Base-by-base conservation (phyloP, 495 filamentous ascomycete genomes). In the Penicillium canescens region DNA sequence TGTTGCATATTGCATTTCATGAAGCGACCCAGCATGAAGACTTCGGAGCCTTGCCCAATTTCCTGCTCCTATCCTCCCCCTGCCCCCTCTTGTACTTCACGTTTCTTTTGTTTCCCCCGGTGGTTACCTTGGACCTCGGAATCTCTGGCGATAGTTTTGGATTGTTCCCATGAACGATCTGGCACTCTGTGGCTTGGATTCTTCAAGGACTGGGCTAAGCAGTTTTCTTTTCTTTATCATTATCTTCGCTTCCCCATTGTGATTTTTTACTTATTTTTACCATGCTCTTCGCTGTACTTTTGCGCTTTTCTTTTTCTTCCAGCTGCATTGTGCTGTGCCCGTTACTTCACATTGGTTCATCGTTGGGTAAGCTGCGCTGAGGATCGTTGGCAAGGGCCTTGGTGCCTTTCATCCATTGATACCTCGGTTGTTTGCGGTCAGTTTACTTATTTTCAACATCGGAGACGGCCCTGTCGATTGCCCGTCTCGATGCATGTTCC, bases 251-350 rank as follows among this genome's bases (percentile, higher is more conserved):
- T 51, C 49, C 26, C 24, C 54, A 57, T 44, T 69, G 67, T 69
- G 59, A 65, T 70, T 64, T 64, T 54, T 16, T 43, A 57, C 35
- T 56, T 65, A 58, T 58, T 55, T 52, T 55, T 50, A 40, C 37
- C 44, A 31, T 34, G 21, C 40, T 47, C 31, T 23, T 11, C 36
- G 33, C 28, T 55, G 43, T 44, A 48, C 35, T 55, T 57, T 40
- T 49, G 18, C 42, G 41, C 41, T 34, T 26, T 60, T 47, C 40
- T 62, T 26, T 60, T 47, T 37, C 52, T 59, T 31, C 38, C 42
- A 50, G 18, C 35, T 50, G 54, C 38, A 55, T 26, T 48, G 47
- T 59, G 51, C 54, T 62, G 39, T 47, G 24, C 41, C 42, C 43
- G 55, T 43, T 54, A 53, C 55, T 43, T 45, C 42, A 34, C 50